A percentile compares a stretch with the other conserved stretches of the same genome.
Conservation (phyloP, 371 early-diverging fungal genomes). For the Mucor indicus region DNA sequence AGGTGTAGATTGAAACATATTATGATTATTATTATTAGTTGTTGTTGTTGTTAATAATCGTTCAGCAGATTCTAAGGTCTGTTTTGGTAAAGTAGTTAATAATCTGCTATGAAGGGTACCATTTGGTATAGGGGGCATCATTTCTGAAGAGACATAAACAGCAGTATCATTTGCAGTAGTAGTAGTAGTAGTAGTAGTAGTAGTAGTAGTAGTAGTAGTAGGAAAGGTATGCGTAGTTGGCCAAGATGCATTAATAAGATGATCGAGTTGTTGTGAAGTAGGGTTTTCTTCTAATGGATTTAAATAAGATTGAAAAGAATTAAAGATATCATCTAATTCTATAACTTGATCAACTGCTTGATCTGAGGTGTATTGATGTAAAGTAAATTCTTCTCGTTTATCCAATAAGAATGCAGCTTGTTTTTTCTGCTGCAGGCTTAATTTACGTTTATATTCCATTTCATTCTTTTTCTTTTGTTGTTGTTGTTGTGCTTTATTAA, state of each 20-base stretch:
- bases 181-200: not conserved
- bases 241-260: slow-evolving; percentile 7
- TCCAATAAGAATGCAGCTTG: slow-evolving; percentile 4
- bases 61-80: slow-evolving; percentile 34
- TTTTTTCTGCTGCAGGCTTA: slow-evolving; percentile 20
- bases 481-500: slow-evolving; percentile 12
- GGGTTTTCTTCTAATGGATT: slow-evolving; percentile 11
- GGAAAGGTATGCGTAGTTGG: slow-evolving; percentile 1
- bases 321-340: slow-evolving; percentile 43
- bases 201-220: not conserved
- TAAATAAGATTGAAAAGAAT: slow-evolving; percentile 21
- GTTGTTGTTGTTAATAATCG: slow-evolving; percentile 8
- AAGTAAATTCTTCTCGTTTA: slow-evolving; percentile 23
- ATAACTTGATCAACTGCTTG: slow-evolving; percentile 45
- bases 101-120: slow-evolving; percentile 29
- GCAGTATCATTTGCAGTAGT: slow-evolving; percentile 1
- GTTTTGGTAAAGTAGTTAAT: slow-evolving; percentile 28
- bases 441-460: slow-evolving; percentile 11
- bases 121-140: slow-evolving; percentile 27
- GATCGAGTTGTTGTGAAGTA: slow-evolving; percentile 8
- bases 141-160: slow-evolving; percentile 23
- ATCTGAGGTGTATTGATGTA: slow-evolving; percentile 46
- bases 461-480: slow-evolving; percentile 9
- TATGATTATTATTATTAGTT: not conserved
- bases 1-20: slow-evolving; percentile 14